Base-by-base conservation (phyloP, 2,329 filamentous ascomycete genomes). In the Metarhizium rileyi region DNA sequence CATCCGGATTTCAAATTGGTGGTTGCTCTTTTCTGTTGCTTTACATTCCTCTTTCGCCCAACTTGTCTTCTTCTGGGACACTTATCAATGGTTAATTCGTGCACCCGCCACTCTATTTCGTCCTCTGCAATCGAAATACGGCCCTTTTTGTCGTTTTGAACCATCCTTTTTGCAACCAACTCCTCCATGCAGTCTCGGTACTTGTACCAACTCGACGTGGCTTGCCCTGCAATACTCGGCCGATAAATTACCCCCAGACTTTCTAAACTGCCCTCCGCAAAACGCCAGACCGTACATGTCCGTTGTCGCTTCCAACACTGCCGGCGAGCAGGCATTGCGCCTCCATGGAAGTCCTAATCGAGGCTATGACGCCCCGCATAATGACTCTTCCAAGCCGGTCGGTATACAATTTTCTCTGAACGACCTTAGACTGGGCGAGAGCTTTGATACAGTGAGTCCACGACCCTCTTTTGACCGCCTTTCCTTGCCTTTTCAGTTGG, bases 381-480 rank as follows among this genome's bases (percentile, higher is more conserved):
- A 41, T 25, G n/a, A 16, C 22, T 30, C 40, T 8, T 26, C 48
- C 23, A n/a, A 44, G 4, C 18, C 51, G 16, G 18, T 40, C 22
- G 47, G 47, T 25, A 23, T 41, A 25, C 47, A 51, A 25, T 20
- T 53, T 40, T 51, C 51, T 18, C 12, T 51, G 42, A 51, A 53
- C 16, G 46, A 49, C 3, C 26, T 53, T 18, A 23, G 46, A 10
- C 43, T 53, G 3, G 40, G 51, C 20, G 51, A 53, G 36, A 53
- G 51, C 38, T 53, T 53, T 27, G 49, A 53, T 42, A 53, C 51
- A 18, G 51, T 51, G 51, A 20, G 48, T 48, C 16, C 3, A 20
- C 18, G 35, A 14, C 18, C 28, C 7, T 23, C 18, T 18, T 38
- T n/a, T 20, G 5, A 9, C 26, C 8, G 3, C 25, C 28, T 14